Percentiles rank a stretch among this genome's conserved stretches.
Conservation (phyloP, 2,329 filamentous ascomycete genomes). For the Rhynchosporium secalis region DNA sequence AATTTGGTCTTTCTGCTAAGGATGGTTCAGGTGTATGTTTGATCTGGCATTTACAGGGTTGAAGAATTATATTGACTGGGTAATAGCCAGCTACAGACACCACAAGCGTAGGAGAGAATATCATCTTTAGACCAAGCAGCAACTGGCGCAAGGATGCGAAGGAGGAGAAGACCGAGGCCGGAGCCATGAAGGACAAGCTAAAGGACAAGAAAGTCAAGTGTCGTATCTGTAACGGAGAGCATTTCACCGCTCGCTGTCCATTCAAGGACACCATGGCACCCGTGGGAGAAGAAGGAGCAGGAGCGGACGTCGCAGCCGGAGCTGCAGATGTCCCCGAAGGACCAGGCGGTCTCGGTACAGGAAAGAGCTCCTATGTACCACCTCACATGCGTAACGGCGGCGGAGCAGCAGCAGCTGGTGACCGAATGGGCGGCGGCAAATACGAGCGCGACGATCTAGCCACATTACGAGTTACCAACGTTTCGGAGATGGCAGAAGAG, state of each 20-base stretch:
- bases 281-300: conserved; percentile 60
- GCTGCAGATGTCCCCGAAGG: conserved; percentile 47
- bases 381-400: conserved; percentile 80
- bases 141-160: conserved; percentile 93
- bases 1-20: conserved; percentile 89
- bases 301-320: conserved; percentile 52
- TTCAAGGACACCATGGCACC: conserved; percentile 99
- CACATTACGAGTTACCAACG: conserved; percentile 96
- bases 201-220: conserved; percentile 99
- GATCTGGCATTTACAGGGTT: background rate
- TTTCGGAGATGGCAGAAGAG: conserved; percentile 97
- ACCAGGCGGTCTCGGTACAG: conserved; percentile 59
- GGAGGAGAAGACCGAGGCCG: conserved; percentile 75
- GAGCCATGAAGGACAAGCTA: conserved; percentile 76
- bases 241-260: conserved; percentile 98
- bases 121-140: conserved; percentile 87
- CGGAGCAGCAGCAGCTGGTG: conserved; percentile 61
- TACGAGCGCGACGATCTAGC: conserved; percentile 96
- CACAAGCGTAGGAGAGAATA: conserved; percentile 81
- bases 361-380: conserved; percentile 87
- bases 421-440: conserved; percentile 84
- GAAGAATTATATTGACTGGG: conserved; percentile 9
- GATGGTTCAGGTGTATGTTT: conserved; percentile 54
- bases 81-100: conserved; percentile 18
- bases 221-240: conserved; percentile 96